Evolutionary conservation across 345 rosid species (phyloP), one percentile per base, ranked within the genome.

Genomic region (Sisymbrium altissimum): DNA sequence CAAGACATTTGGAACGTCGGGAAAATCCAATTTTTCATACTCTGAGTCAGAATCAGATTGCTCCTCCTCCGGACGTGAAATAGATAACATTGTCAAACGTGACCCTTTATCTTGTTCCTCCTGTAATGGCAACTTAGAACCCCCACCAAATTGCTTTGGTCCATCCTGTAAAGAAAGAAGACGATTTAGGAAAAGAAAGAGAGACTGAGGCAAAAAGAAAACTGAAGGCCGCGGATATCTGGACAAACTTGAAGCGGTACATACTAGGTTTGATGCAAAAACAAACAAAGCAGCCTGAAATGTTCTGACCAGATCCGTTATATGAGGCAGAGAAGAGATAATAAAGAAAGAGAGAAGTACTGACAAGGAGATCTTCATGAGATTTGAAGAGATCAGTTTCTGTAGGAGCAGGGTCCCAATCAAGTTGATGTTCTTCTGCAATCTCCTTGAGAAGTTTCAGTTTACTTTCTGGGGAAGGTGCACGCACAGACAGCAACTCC

Each of bases 351-450:
- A 54, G 12, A 64, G 38, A 58, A 19, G 59, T 74, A 74, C 89
- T 83, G 69, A 92, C 99, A 85, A 95, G 83, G 56, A 95, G 81
- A 86, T 95, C 98, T 78, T 90, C 97, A 70, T 87, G 93, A 15
- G 87, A 81, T 83, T 88, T 95, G 68, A 82, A 86, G 68, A 90
- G 86, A 82, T 89, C 94, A 11, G 92, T 73, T 83, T 95, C 97
- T 38, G 96, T 86, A 66, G 86, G 80, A 75, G 88, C 82, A 62
- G 99, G 94, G 78, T 95, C 97, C 99, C 99, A 95, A 64, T 88
- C 97, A 74, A 95, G 71, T 64, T 83, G 86, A 80, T 92, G 94
- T 83, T 90, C 99, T 86, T 90, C 94, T 48, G 98, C 97, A 83
- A 95, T 95, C 75, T 90, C 94, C 79, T 88, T 95, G 48, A 95